These are phyloP conservation scores for Botryotinia globosa DNA, from an alignment of 2,329 filamentous ascomycete species.

Conservation along the genomic window DNA sequence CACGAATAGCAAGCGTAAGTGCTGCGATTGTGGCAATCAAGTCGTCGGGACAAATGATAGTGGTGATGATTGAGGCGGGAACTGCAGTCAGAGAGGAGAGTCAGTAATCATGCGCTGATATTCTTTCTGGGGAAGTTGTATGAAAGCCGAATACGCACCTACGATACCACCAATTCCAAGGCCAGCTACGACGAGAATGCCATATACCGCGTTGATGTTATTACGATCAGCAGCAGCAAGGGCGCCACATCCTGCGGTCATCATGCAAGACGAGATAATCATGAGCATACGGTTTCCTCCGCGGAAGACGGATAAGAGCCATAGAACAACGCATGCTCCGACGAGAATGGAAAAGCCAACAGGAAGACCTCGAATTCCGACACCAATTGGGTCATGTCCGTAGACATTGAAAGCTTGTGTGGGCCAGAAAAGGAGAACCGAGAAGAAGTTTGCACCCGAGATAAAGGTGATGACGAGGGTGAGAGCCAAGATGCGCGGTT, in stretches of 20 bases:
- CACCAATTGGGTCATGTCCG: constrained; percentile 60
- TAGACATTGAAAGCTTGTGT: constrained; percentile 64
- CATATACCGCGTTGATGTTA: constrained; percentile 56
- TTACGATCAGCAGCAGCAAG: constrained; percentile 50
- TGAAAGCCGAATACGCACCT: constrained; percentile 46
- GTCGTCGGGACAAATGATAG: constrained; percentile 67
- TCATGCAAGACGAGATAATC: constrained; percentile 57
- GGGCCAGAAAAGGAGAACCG: constrained; percentile 53
- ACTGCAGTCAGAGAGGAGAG: constrained; percentile 51
- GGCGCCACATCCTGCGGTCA: constrained; percentile 60
- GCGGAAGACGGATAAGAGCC: constrained; percentile 56
- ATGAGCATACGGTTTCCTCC: constrained; percentile 59
- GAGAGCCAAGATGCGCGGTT: constrained; percentile 49
- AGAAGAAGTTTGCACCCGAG: constrained; percentile 52
- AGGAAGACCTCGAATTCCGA: constrained; percentile 62
- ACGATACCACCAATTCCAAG: constrained; percentile 64
- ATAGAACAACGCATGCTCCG: constrained; percentile 58
- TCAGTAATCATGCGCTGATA: neutral
- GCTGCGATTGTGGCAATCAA: constrained; percentile 68
- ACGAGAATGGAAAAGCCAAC: constrained; percentile 60
- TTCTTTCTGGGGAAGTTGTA: neutral
- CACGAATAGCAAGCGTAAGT: constrained; percentile 66
- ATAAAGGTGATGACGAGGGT: constrained; percentile 58
- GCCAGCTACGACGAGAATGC: constrained; percentile 56
- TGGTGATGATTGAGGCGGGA: constrained; percentile 64